These are phyloP conservation scores for Podaxis carcinomalis DNA, from an alignment of 768 basidiomycete genomes.

Conservation along the genomic window DNA sequence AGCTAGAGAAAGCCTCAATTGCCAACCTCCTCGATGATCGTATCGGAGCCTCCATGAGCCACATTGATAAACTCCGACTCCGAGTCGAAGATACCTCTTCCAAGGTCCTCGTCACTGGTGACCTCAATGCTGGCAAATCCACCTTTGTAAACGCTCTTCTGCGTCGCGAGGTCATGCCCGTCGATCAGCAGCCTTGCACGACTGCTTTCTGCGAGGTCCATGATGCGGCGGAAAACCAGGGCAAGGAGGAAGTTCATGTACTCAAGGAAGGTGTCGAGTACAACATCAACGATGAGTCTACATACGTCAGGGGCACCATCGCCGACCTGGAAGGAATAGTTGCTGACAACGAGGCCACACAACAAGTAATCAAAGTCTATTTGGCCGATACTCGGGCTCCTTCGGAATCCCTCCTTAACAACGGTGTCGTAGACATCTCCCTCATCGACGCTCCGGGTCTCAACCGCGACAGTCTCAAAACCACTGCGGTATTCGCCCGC, in stretches of 20 bases:
- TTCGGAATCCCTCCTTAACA: constrained; percentile 84
- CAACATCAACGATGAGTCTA: constrained; percentile 64
- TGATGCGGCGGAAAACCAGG: constrained; percentile 77
- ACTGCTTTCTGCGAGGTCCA: constrained; percentile 97
- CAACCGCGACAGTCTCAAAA: constrained; percentile 92
- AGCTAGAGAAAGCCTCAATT: constrained; percentile 90
- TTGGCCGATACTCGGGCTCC: constrained; percentile 76
- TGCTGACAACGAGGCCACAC: constrained; percentile 65
- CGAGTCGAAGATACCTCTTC: constrained; percentile 91
- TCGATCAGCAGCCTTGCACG: constrained; percentile 97
- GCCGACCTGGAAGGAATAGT: constrained; percentile 77
- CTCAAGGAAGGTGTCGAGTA: constrained; percentile 68
- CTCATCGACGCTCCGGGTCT: constrained; percentile 98
- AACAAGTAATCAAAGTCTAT: constrained; percentile 83
- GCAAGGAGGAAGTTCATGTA: constrained; percentile 82
- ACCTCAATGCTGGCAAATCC: constrained; percentile 97
- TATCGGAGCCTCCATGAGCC: constrained; percentile 65
- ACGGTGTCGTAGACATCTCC: constrained; percentile 95
- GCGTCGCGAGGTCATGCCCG: constrained; percentile 87
- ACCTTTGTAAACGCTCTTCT: constrained; percentile 97
- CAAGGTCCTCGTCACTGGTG: constrained; percentile 96
- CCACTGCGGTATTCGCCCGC: constrained; percentile 90
- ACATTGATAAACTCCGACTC: constrained; percentile 79
- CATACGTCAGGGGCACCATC: constrained; percentile 67
- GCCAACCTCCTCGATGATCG: constrained; percentile 89